Evolutionary conservation across 225 moss, liverwort and hornwort species (phyloP).

Genomic region (Bryoerythrophyllum caledonicum): DNA sequence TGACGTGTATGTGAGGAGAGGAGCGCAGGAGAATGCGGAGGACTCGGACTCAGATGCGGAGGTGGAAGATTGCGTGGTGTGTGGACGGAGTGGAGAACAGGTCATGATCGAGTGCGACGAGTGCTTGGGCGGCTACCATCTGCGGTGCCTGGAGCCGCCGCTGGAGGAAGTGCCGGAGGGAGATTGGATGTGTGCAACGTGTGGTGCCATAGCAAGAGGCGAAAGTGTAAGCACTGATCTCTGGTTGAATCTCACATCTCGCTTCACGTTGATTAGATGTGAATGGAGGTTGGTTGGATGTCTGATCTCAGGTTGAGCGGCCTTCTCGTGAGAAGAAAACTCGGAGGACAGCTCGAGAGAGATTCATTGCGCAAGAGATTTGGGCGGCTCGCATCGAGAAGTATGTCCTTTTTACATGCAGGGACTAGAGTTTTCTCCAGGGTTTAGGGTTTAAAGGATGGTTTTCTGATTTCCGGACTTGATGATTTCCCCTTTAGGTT

Average conservation of each 20-base stretch:
- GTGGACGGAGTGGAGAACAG: conserved; percentile 48
- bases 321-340: conserved; percentile 34
- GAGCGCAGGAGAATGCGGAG: conserved; percentile 8
- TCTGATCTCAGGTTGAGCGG: conserved; percentile 24
- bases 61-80: conserved; percentile 82
- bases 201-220: conserved; percentile 54
- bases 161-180: conserved; percentile 85
- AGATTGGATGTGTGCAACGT: conserved; percentile 77
- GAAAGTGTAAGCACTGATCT: conserved; percentile 44
- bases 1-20: conserved; percentile 80
- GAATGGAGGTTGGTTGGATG: not conserved
- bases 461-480: not conserved
- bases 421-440: not conserved
- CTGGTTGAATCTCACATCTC: not conserved
- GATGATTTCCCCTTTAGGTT: conserved; percentile 46
- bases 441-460: not conserved
- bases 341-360: conserved; percentile 83
- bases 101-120: conserved; percentile 88
- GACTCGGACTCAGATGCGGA: conserved; percentile 74
- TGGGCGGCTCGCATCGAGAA: conserved; percentile 85
- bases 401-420: conserved; percentile 33
- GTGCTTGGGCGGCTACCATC: conserved; percentile 83
- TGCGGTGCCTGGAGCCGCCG: conserved; percentile 72
- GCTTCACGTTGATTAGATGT: too few species aligned
- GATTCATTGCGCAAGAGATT: conserved; percentile 64